Base-by-base conservation (phyloP, 2,329 filamentous ascomycete species). In the Byssoonygena ceratinophila region DNA sequence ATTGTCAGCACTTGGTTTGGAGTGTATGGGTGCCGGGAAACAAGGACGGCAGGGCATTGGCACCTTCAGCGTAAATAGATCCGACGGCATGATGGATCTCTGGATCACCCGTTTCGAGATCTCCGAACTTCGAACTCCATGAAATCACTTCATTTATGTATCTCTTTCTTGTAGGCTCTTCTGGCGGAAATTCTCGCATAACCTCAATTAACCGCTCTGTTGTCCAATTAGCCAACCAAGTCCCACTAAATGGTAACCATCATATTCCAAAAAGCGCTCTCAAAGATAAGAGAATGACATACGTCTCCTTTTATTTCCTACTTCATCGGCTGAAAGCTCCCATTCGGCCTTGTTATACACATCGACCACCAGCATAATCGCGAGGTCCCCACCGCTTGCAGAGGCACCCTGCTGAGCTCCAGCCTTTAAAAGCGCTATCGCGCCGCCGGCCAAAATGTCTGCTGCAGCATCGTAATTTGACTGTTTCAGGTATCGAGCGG, bases 41-140 rank as follows among this genome's bases (percentile, higher is more conserved):
- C 11, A 14, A 18, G 40, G 36, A 18, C 16, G 23, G 22, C 7
- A 32, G 20, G 32, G 7, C 12, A 16, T 39, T 18, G 63, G 18
- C 68, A 80, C 79, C 77, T 64, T 94, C 85, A n/a, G 90, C 91
- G 67, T 88, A 95, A 40, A 96, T 74, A 29, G 81, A 83, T 47
- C 92, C 92, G 32, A 84, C 83, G 40, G 94, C 89, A 71, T 97
- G 90, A 70, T 98, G 92, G 52, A 98, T 75, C 63, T 97, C 92
- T 2, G 91, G 85, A 64, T 98, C 92, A 55, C 92, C 92, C 47
- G 88, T 85, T 45, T 92, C 90, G 66, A 86, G 87, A 43, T 92
- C 86, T 60, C 90, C 88, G 63, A 81, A 84, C 66, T 85, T 91
- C 52, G 81, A 78, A 53, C 88, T 94, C 92, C 92, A 98, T 51